Evolutionary conservation across 352 stramenopile genomes (phyloP), one percentile per base, ranked within the genome.

Genomic region (Pythium oligandrum): DNA sequence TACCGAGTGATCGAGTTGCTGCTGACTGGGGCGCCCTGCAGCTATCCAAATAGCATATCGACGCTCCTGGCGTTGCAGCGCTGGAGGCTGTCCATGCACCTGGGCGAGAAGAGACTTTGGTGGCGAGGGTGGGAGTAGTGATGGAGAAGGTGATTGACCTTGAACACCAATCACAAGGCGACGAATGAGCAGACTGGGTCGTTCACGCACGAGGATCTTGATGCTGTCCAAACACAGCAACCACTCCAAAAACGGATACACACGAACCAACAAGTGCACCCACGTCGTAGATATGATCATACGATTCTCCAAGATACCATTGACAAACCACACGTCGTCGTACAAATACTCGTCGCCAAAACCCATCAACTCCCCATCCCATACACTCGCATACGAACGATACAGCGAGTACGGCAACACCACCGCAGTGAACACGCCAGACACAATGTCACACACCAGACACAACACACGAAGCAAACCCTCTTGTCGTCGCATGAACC

Each of bases 281-380:
- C 17, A 34, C 6, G 26, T 38, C 17, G 45, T 51, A 32, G 17
- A 38, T 17, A 51, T 51, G 17, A 51, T 6, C 26, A 38, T 17
- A 7, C 45, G 45, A 8, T 32, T 51, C 45, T 51, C 45, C 45
- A 51, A 38, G 6, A 51, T 32, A 7, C 12, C 45, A 37, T 61
- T 61, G 36, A 61, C 53, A 26, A 66, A 44, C 59, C 59, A 66
- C 4, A 33, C 38, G 31, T 66, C 59, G 17, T 66, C 53, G 32
- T 62, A 62, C 59, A 56, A 61, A 36, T 46, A 53, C 45, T 34
- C 33, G 45, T 51, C 45, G 30, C n/a, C 30, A 36, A 26, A 51
- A 6, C 45, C 45, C 7, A 17, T 9, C 6, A 1, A 11, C 4
- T 32, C 45, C 17, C 45, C 6, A 32, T 51, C 31, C 45, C 45